These are phyloP conservation scores for Malus hybrid DNA, from an alignment of 331 rosid genomes.

Conservation along the genomic window DNA sequence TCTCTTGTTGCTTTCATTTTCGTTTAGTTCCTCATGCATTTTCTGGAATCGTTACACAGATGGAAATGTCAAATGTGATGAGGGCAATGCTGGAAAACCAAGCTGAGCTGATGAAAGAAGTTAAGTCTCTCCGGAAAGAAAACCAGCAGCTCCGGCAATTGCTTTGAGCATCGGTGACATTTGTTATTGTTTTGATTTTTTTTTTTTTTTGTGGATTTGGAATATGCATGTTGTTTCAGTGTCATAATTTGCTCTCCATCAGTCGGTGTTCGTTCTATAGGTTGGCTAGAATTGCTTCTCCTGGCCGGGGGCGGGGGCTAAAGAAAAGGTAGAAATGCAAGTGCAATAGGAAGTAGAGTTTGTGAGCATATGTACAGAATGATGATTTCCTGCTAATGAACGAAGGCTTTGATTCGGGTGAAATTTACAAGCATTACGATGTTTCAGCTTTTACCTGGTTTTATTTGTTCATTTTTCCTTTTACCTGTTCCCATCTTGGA, in stretches of 20 bases:
- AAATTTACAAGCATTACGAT: neutral
- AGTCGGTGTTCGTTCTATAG: constrained; percentile 6
- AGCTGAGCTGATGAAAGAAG: constrained; percentile 83
- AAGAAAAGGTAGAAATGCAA: constrained; percentile 9
- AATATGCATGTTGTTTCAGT: constrained; percentile 16
- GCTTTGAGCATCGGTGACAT: constrained; percentile 44
- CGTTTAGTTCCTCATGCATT: constrained; percentile 8
- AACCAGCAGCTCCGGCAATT: constrained; percentile 82
- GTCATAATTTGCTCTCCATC: constrained; percentile 10
- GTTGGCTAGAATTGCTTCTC: constrained; percentile 18
- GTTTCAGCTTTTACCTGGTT: neutral
- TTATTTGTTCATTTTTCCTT: neutral
- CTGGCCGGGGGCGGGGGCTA: constrained; percentile 18
- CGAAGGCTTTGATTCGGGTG: constrained; percentile 25
- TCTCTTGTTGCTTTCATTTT: constrained; percentile 1
- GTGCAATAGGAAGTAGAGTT: constrained; percentile 22
- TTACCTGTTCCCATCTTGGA: neutral
- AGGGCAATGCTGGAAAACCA: constrained; percentile 72
- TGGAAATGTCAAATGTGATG: constrained; percentile 54
- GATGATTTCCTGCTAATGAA: constrained; percentile 16
- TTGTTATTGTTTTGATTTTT: constrained; percentile 2
- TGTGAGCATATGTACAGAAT: constrained; percentile 35
- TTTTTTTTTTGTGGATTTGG: constrained; percentile 3
- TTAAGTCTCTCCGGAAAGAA: constrained; percentile 76
- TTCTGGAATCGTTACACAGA: constrained; percentile 38